Conservation (phyloP, 2,329 filamentous ascomycete genomes). For the Thermochaetoides dissita region DNA sequence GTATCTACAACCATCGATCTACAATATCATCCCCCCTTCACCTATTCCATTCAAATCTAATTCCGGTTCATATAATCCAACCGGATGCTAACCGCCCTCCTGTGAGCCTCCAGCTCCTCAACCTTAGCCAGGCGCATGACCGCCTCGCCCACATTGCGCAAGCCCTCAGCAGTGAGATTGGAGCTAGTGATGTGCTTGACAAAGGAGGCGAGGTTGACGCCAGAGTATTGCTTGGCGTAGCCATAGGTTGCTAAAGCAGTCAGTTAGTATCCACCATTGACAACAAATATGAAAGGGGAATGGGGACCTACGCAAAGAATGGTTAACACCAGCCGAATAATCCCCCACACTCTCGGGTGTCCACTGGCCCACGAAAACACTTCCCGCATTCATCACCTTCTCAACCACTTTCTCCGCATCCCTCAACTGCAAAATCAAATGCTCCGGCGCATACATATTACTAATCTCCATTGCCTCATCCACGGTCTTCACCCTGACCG, state of each 20-base stretch:
- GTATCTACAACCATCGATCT: too few relatives aligned
- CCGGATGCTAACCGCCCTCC: slow-evolving; percentile 74
- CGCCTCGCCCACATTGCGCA: slow-evolving; percentile 71
- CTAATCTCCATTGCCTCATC: slow-evolving; percentile 67
- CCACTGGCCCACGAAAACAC: slow-evolving; percentile 91
- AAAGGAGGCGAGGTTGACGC: slow-evolving; percentile 90
- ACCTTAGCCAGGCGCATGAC: slow-evolving; percentile 94
- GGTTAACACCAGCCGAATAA: slow-evolving; percentile 95
- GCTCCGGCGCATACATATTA: slow-evolving; percentile 92
- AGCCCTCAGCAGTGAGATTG: slow-evolving; percentile 70
- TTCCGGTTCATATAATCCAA: slow-evolving; percentile 36
- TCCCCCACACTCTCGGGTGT: slow-evolving; percentile 96
- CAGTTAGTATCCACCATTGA: not conserved
- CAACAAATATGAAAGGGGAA: not conserved
- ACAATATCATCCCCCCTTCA: too few relatives aligned
- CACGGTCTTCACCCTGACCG: slow-evolving; percentile 58
- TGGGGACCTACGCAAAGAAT: slow-evolving; percentile 71
- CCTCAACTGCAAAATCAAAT: slow-evolving; percentile 80
- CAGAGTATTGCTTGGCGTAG: slow-evolving; percentile 96
- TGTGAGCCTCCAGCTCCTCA: slow-evolving; percentile 88
- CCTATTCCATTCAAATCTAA: too few relatives aligned
- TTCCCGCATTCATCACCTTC: slow-evolving; percentile 81
- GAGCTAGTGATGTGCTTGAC: slow-evolving; percentile 96
- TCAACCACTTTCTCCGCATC: slow-evolving; percentile 63
- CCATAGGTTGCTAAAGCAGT: slow-evolving; percentile 68